A percentile compares a stretch with the other conserved stretches of the same genome.
phyloP scores from a whole-genome alignment of 768 basidiomycete species.

The Calocybe cyanea region DNA sequence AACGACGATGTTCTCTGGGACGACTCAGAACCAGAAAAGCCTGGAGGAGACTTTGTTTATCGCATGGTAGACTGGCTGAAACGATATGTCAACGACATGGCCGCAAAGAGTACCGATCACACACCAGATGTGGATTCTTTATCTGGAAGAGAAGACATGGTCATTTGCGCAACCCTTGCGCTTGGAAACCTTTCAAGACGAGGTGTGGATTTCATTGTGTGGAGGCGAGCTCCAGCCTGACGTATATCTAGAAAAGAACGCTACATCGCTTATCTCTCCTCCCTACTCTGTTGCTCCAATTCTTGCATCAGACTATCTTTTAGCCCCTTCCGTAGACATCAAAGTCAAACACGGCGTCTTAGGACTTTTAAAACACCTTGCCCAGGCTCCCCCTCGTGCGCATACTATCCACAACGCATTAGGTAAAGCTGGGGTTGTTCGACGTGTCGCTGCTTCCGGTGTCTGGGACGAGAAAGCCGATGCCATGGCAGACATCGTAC shows the following conservation, averaged over 20 bases:
- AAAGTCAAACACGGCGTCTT: slow-evolving; percentile 89
- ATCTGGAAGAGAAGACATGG: slow-evolving; percentile 61
- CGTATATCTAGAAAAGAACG: slow-evolving; percentile 46
- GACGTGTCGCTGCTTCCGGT: slow-evolving; percentile 54
- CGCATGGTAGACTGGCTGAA: slow-evolving; percentile 78
- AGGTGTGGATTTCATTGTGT: slow-evolving; percentile 42
- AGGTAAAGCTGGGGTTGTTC: slow-evolving; percentile 59
- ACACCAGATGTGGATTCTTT: slow-evolving; percentile 18
- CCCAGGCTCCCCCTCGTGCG: slow-evolving; percentile 62
- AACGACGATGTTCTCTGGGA: slow-evolving; percentile 81
- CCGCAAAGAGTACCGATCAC: slow-evolving; percentile 25
- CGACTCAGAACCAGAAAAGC: slow-evolving; percentile 46
- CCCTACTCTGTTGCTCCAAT: slow-evolving; percentile 63
- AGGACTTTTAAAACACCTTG: slow-evolving; percentile 83
- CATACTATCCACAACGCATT: slow-evolving; percentile 56
- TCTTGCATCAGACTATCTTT: slow-evolving; percentile 51
- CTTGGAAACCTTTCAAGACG: slow-evolving; percentile 77
- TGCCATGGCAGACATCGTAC: slow-evolving; percentile 78
- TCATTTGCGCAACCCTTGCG: slow-evolving; percentile 78
- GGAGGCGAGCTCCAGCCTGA: neutral
- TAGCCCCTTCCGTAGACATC: slow-evolving; percentile 57
- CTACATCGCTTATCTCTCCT: slow-evolving; percentile 57
- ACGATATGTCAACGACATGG: slow-evolving; percentile 41
- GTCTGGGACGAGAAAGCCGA: slow-evolving; percentile 74
- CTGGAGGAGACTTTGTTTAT: slow-evolving; percentile 69